A percentile compares a stretch with the other conserved stretches of the same genome.
These are phyloP conservation scores for Auricularia sp. DNA, from an alignment of 768 basidiomycete genomes.

Conservation along the genomic window DNA sequence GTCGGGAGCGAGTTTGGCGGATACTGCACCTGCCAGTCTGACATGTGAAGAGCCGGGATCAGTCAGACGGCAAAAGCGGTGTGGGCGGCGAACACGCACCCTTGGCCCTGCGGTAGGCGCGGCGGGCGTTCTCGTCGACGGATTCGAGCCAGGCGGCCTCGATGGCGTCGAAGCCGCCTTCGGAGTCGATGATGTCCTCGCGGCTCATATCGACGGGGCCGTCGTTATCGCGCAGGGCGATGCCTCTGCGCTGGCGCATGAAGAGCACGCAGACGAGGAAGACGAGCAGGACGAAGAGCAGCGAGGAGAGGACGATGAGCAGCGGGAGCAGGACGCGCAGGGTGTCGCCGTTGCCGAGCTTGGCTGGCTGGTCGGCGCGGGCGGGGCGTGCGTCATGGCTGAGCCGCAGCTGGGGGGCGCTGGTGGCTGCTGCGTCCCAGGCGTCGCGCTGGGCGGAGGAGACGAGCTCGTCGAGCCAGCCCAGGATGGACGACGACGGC, in stretches of 20 bases:
- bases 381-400: neutral
- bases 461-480: neutral
- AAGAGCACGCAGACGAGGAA: constrained; percentile 86
- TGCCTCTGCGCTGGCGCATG: constrained; percentile 66
- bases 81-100: constrained; percentile 33
- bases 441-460: neutral
- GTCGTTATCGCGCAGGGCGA: constrained; percentile 72
- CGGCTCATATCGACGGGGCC: constrained; percentile 90
- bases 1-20: constrained; percentile 94
- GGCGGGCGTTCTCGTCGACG: constrained; percentile 51
- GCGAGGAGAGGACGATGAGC: constrained; percentile 85
- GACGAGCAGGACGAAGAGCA: constrained; percentile 83
- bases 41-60: constrained; percentile 3
- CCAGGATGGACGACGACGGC: neutral
- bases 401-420: neutral
- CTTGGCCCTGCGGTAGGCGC: constrained; percentile 77
- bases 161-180: constrained; percentile 87
- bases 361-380: constrained; percentile 9
- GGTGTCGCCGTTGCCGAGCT: constrained; percentile 37
- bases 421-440: neutral
- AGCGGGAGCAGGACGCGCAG: constrained; percentile 86
- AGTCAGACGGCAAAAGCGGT: neutral
- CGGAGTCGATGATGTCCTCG: constrained; percentile 81
- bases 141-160: constrained; percentile 91
- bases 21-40: constrained; percentile 78